phyloP scores from a whole-genome alignment of 164 flowering plant species.

The Piper longum region DNA sequence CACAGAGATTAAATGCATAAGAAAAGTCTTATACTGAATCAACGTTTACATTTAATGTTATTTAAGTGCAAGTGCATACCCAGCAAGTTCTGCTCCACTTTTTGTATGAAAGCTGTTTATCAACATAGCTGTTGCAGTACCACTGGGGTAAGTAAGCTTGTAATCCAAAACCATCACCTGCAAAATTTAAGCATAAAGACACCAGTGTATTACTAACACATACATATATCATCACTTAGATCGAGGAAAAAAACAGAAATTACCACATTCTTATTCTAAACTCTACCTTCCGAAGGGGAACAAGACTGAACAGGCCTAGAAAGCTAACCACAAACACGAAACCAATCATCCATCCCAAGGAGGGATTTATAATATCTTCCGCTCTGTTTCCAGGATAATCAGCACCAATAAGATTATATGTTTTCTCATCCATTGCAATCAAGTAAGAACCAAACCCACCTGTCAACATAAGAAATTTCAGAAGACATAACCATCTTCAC shows the following conservation, averaged over 20 bases:
- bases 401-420: slow-evolving; percentile 75
- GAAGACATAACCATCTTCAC: background rate
- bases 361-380: slow-evolving; percentile 77
- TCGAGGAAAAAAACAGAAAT: background rate
- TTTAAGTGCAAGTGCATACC: background rate
- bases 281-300: slow-evolving; percentile 89
- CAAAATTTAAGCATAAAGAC: background rate
- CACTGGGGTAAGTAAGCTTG: slow-evolving; percentile 96
- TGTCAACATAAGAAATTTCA: slow-evolving; percentile 12
- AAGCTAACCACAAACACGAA: slow-evolving; percentile 88
- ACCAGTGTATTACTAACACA: background rate
- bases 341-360: slow-evolving; percentile 87
- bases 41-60: too few relatives aligned
- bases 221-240: background rate
- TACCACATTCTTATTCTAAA: background rate
- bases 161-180: slow-evolving; percentile 92
- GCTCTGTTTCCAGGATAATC: slow-evolving; percentile 89
- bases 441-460: slow-evolving; percentile 91
- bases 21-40: background rate
- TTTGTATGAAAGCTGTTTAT: slow-evolving; percentile 94
- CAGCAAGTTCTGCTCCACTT: slow-evolving; percentile 89
- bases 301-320: slow-evolving; percentile 89
- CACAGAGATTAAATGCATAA: background rate
- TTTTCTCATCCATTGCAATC: slow-evolving; percentile 83
- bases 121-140: slow-evolving; percentile 95